A percentile compares a stretch with the other conserved stretches of the same genome.
phyloP scores from a whole-genome alignment of 2,329 filamentous ascomycete genomes.

The Trichoderma afroharzianum region DNA sequence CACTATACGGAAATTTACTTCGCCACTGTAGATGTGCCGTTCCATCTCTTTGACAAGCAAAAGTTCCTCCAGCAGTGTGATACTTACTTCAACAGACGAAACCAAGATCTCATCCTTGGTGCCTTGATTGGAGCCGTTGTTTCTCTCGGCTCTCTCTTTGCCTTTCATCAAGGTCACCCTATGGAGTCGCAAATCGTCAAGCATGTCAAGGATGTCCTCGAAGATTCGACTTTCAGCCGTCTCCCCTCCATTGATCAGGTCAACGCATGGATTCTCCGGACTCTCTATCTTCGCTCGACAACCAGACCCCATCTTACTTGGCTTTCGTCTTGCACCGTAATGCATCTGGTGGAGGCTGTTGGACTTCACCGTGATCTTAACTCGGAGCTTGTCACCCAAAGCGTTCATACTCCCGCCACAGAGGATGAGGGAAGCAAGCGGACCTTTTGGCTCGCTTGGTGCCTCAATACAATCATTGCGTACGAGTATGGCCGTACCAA shows the following conservation, averaged over 20 bases:
- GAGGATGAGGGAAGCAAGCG: conserved; percentile 18
- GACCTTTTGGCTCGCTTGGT: conserved; percentile 20
- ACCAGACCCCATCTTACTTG: conserved; percentile 20
- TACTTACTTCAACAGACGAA: not conserved
- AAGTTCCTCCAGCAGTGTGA: not conserved
- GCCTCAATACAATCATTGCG: conserved; percentile 18
- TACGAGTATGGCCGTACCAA: conserved; percentile 19
- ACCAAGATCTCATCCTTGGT: conserved; percentile 7
- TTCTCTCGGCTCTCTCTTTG: conserved; percentile 20
- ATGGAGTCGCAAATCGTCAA: conserved; percentile 16
- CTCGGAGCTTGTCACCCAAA: not conserved
- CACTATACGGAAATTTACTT: conserved; percentile 17
- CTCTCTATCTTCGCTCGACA: conserved; percentile 20
- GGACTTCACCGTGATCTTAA: conserved; percentile 19
- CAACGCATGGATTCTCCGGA: conserved; percentile 21
- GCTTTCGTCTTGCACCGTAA: conserved; percentile 19
- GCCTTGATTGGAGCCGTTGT: conserved; percentile 19
- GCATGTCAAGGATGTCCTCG: conserved; percentile 12
- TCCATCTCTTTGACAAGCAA: conserved; percentile 15
- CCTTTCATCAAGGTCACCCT: conserved; percentile 8
- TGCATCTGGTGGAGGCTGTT: conserved; percentile 20
- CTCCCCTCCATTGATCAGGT: conserved; percentile 19
- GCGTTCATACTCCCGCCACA: not conserved
- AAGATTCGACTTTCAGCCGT: conserved; percentile 4
- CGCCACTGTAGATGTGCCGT: conserved; percentile 13